Evolutionary conservation across 2,329 filamentous ascomycete genomes (phyloP).

Genomic region (Podosphaera xanthii): DNA sequence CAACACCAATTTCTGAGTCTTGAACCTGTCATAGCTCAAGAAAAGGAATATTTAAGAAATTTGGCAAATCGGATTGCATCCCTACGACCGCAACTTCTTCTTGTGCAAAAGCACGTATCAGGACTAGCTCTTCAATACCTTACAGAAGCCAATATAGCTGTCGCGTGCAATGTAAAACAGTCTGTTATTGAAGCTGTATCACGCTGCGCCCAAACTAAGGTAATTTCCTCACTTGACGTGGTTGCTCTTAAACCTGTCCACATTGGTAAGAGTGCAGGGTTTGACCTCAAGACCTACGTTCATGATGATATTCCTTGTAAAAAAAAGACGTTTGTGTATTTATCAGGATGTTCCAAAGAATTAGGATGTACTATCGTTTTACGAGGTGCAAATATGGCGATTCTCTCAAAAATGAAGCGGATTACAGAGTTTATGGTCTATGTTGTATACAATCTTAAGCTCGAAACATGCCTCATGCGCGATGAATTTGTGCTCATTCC

Average conservation of each 20-base stretch:
- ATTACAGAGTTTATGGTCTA: constrained; percentile 99
- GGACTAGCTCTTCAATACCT: constrained; percentile 76
- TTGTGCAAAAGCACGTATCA: constrained; percentile 86
- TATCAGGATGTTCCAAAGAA: constrained; percentile 73
- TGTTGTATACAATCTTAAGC: constrained; percentile 89
- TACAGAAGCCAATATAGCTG: constrained; percentile 71
- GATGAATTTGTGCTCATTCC: constrained; percentile 82
- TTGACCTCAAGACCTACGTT: constrained; percentile 90
- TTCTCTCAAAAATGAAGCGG: constrained; percentile 60
- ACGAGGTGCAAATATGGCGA: constrained; percentile 50
- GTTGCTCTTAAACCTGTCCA: constrained; percentile 51
- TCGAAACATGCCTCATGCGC: constrained; percentile 82
- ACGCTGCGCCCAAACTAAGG: constrained; percentile 70
- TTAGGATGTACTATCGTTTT: constrained; percentile 88
- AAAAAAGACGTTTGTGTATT: constrained; percentile 88
- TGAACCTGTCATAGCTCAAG: constrained; percentile 88
- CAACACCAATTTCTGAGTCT: constrained; percentile 93
- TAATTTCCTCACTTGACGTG: constrained; percentile 90
- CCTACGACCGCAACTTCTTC: constrained; percentile 58
- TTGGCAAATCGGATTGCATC: constrained; percentile 80
- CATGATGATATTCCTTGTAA: constrained; percentile 48
- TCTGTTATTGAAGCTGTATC: constrained; percentile 91
- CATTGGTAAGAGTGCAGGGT: constrained; percentile 61
- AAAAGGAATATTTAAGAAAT: constrained; percentile 79
- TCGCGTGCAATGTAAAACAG: constrained; percentile 89